These are phyloP conservation scores for Funneliformis mosseae DNA, from an alignment of 192 early-diverging fungal genomes.

Conservation along the genomic window DNA sequence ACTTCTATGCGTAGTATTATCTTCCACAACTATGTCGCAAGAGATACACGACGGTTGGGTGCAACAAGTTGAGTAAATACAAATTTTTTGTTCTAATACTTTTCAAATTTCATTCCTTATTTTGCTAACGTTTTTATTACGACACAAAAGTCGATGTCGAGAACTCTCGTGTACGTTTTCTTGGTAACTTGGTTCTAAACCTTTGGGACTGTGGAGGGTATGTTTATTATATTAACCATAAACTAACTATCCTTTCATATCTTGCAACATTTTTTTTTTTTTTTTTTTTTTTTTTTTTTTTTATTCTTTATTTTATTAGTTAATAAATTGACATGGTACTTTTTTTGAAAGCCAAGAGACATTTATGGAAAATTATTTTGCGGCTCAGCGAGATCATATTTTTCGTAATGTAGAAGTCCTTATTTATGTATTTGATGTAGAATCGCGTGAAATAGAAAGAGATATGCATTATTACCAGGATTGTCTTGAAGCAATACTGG, in stretches of 20 bases:
- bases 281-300: no score
- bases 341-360: constrained; percentile 71
- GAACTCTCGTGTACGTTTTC: constrained; percentile 92
- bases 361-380: constrained; percentile 97
- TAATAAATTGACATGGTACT: constrained; percentile 2
- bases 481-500: constrained; percentile 79
- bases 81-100: background rate
- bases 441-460: constrained; percentile 85
- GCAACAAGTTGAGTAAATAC: constrained; percentile 75
- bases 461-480: constrained; percentile 92
- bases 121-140: background rate
- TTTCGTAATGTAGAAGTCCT: constrained; percentile 99
- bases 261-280: background rate
- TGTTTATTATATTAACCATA: constrained; percentile 14
- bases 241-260: background rate
- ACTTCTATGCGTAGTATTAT: constrained; percentile 99
- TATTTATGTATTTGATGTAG: constrained; percentile 98
- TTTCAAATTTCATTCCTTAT: background rate
- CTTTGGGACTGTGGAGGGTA: constrained; percentile 96
- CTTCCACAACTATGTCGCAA: constrained; percentile 95
- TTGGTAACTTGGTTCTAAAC: constrained; percentile 95
- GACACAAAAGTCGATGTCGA: constrained; percentile 85
- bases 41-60: constrained; percentile 92
- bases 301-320: constrained; percentile 5
- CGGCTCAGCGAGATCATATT: constrained; percentile 89